These are phyloP conservation scores for Ananas comosus DNA, from an alignment of 176 grass and related monocot species.

Conservation along the genomic window DNA sequence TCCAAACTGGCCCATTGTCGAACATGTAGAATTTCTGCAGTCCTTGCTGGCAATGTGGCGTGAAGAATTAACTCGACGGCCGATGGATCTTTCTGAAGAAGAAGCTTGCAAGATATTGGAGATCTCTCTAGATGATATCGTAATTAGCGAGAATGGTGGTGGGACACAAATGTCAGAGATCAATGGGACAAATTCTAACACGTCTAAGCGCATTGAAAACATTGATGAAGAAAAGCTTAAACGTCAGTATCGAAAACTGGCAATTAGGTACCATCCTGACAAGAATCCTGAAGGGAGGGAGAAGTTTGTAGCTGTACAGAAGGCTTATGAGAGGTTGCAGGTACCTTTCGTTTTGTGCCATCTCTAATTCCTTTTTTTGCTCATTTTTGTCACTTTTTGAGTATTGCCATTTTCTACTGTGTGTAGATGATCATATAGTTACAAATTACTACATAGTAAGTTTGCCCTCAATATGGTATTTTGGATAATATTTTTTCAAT, in stretches of 20 bases:
- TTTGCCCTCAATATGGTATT: too few species aligned
- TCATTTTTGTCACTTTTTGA: neutral
- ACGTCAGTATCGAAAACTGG: constrained; percentile 91
- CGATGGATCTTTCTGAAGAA: constrained; percentile 97
- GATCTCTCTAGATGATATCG: constrained; percentile 89
- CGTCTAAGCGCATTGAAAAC: constrained; percentile 51
- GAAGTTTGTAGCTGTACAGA: constrained; percentile 97
- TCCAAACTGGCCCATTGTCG: constrained; percentile 98
- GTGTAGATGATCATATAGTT: too few species aligned
- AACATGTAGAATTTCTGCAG: constrained; percentile 96
- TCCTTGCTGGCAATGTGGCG: constrained; percentile 96
- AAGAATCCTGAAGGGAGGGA: constrained; percentile 99
- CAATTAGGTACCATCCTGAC: constrained; percentile 98
- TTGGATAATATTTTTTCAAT: too few species aligned
- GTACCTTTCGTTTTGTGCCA: constrained; percentile 23
- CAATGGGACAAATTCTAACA: constrained; percentile 20
- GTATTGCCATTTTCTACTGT: neutral
- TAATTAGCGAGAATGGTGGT: constrained; percentile 51
- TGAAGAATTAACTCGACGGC: constrained; percentile 96
- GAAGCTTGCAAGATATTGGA: constrained; percentile 96
- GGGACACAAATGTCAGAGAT: constrained; percentile 34
- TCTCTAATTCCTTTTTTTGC: neutral
- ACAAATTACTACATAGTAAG: too few species aligned
- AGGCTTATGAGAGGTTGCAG: constrained; percentile 98
- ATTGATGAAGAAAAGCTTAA: constrained; percentile 99